Conservation (phyloP, 2,329 filamentous ascomycete genomes). For the Diaporthe australafricana region DNA sequence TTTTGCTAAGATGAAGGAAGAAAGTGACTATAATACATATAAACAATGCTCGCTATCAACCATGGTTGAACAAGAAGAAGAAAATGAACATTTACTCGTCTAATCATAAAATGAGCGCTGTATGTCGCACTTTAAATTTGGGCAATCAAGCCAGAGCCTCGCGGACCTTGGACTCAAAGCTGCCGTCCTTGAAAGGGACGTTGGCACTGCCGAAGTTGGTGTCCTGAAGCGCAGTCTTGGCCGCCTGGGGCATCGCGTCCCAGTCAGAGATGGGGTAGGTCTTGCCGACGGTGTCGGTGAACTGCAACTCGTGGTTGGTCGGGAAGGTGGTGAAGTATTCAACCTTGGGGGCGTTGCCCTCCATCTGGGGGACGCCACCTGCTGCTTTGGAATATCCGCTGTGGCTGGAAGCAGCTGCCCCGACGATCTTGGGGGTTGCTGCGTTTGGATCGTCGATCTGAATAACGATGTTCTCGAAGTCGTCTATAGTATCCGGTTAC, state of each 20-base stretch:
- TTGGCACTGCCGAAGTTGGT: constrained; percentile 53
- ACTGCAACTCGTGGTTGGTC: constrained; percentile 51
- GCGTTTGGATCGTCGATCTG: constrained; percentile 44
- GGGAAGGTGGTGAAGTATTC: constrained; percentile 48
- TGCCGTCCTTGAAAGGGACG: constrained; percentile 51
- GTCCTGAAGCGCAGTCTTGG: constrained; percentile 47
- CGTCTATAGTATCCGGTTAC: constrained; percentile 38
- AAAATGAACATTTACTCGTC: background rate
- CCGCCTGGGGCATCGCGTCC: constrained; percentile 50
- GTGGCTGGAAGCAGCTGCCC: constrained; percentile 50
- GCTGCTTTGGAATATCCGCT: constrained; percentile 45
- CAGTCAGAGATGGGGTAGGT: constrained; percentile 53
- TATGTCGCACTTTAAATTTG: background rate
- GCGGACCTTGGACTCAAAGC: constrained; percentile 21
- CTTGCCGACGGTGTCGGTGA: constrained; percentile 50
- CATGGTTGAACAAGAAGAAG: background rate
- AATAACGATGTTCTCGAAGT: constrained; percentile 51
- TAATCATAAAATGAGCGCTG: background rate
- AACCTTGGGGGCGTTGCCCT: constrained; percentile 42
- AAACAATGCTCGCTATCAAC: background rate
- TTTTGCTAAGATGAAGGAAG: background rate
- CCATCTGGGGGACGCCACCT: constrained; percentile 34
- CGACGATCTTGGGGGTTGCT: constrained; percentile 43
- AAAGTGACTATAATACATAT: background rate
- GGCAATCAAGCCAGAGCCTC: constrained; percentile 14